These are phyloP conservation scores for Globisporangium ultimum DNA, from an alignment of 352 stramenopile species.

Conservation along the genomic window DNA sequence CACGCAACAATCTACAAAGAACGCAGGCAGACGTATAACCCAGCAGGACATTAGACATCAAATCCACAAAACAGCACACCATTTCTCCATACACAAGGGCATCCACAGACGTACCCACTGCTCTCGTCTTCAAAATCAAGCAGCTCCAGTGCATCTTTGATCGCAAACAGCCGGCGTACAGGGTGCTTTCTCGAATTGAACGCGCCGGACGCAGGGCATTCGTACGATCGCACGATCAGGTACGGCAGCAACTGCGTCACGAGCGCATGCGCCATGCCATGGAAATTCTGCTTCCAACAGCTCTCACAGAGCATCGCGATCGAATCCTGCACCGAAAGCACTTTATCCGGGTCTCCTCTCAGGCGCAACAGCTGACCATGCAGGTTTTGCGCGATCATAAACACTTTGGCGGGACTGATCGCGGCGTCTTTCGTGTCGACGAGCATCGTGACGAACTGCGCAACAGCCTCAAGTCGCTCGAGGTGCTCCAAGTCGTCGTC, in stretches of 20 bases:
- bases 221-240: conserved; percentile 78
- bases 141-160: conserved; percentile 74
- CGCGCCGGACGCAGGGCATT: conserved; percentile 38
- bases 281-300: conserved; percentile 70
- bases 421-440: conserved; percentile 52
- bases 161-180: conserved; percentile 67
- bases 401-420: conserved; percentile 52
- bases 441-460: conserved; percentile 54
- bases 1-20: conserved; percentile 42
- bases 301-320: conserved; percentile 71
- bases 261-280: conserved; percentile 52
- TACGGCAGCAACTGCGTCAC: conserved; percentile 84
- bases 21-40: neutral
- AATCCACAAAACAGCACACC: neutral
- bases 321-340: conserved; percentile 55
- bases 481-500: conserved; percentile 22
- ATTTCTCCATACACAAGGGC: neutral
- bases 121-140: conserved; percentile 85
- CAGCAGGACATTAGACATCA: neutral
- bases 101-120: conserved; percentile 33
- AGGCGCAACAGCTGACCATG: conserved; percentile 65
- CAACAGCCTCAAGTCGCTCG: conserved; percentile 36
- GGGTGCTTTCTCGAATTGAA: conserved; percentile 71
- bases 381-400: conserved; percentile 56
- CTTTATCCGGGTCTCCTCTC: conserved; percentile 32